phyloP scores from a whole-genome alignment of 495 filamentous ascomycete genomes.

The Annulohypoxylon maeteangense region DNA sequence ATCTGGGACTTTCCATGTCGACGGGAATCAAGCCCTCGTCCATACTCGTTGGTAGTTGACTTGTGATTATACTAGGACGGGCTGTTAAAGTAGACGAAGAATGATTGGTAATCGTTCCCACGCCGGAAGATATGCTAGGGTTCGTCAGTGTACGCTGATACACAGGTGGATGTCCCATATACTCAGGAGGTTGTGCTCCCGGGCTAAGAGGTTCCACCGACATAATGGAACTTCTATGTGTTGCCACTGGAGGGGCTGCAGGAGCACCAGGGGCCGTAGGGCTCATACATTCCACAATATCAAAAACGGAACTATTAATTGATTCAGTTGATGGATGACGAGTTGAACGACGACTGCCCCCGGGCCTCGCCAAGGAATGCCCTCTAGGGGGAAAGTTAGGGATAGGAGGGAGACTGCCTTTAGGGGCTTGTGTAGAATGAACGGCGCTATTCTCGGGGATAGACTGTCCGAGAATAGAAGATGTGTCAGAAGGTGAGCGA shows the following conservation, averaged over 20 bases:
- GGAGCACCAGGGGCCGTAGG: constrained; percentile 16
- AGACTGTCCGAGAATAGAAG: constrained; percentile 30
- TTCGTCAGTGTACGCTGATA: constrained; percentile 33
- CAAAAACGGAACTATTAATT: constrained; percentile 49
- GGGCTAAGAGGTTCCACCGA: constrained; percentile 31
- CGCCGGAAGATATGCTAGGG: constrained; percentile 36
- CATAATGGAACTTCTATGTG: constrained; percentile 21
- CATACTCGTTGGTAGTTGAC: constrained; percentile 5
- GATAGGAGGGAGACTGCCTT: constrained; percentile 21
- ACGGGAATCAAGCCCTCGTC: constrained; percentile 53
- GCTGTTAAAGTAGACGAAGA: constrained; percentile 31
- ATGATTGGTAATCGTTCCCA: constrained; percentile 31
- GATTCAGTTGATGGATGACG: constrained; percentile 47
- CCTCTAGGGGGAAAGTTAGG: constrained; percentile 39
- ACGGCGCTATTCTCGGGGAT: constrained; percentile 38
- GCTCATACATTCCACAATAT: constrained; percentile 44
- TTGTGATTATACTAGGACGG: constrained; percentile 1
- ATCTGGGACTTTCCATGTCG: constrained; percentile 34
- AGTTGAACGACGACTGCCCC: constrained; percentile 29
- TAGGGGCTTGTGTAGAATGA: constrained; percentile 27
- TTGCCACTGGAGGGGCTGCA: background rate
- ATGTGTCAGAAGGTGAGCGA: constrained; percentile 34
- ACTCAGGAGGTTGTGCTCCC: constrained; percentile 33
- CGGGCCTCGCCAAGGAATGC: constrained; percentile 41
- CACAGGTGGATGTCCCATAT: constrained; percentile 40